Evolutionary conservation across 441 rosid genomes (phyloP).

Genomic region (Mallotus japonicus): DNA sequence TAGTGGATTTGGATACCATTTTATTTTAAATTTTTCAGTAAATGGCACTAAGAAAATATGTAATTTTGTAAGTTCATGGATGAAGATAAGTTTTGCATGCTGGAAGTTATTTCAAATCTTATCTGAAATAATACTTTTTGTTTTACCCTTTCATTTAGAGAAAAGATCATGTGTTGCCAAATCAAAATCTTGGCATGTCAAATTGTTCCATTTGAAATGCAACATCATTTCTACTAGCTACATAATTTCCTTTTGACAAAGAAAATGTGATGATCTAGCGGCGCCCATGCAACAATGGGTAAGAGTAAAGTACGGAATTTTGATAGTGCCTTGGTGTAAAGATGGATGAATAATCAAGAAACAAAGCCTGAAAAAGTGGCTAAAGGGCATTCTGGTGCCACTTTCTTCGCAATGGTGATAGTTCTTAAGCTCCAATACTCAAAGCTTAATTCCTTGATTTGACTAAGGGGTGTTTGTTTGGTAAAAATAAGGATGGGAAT

Average conservation of each 20-base stretch:
- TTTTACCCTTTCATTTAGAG: background rate
- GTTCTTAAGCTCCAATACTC: conserved; percentile 6
- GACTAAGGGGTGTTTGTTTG: too few relatives aligned
- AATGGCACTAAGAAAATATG: too few relatives aligned
- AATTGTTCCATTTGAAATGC: background rate
- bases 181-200: background rate
- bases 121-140: background rate
- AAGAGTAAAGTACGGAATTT: background rate
- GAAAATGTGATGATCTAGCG: background rate
- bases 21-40: too few relatives aligned
- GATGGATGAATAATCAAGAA: background rate
- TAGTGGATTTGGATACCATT: too few relatives aligned
- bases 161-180: background rate
- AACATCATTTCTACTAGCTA: background rate
- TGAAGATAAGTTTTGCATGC: background rate
- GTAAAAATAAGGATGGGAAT: too few relatives aligned
- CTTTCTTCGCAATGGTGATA: conserved; percentile 14
- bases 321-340: conserved; percentile 3
- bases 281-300: background rate
- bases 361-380: conserved; percentile 1
- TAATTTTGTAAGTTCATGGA: background rate
- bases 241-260: background rate
- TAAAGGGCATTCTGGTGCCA: conserved; percentile 12
- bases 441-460: conserved; percentile 12
- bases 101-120: background rate